Evolutionary conservation across 257 asterid species (phyloP).

Genomic region (Verbascum thapsus): DNA sequence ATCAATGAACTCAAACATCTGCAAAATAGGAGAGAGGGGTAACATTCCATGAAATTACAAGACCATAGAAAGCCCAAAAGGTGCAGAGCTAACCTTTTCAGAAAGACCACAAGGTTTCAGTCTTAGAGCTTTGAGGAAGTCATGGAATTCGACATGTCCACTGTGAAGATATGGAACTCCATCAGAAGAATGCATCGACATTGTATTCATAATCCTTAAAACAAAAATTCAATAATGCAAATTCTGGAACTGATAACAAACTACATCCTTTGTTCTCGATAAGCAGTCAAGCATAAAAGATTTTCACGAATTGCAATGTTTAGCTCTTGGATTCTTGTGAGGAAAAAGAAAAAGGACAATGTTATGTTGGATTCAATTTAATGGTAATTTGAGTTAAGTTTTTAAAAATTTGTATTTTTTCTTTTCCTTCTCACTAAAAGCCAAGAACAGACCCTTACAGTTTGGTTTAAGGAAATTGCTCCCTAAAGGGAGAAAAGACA

Average conservation of each 20-base stretch:
- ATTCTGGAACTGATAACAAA: conserved; percentile 5
- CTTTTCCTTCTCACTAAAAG: too few species aligned
- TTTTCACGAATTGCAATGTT: conserved; percentile 17
- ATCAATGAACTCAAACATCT: conserved; percentile 84
- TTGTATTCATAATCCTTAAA: conserved; percentile 9
- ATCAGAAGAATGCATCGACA: conserved; percentile 34
- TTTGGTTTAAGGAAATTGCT: too few species aligned
- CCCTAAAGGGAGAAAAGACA: too few species aligned
- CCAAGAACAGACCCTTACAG: too few species aligned
- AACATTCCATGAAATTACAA: conserved; percentile 10
- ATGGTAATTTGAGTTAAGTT: too few species aligned
- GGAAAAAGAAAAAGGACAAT: too few species aligned
- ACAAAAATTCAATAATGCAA: conserved; percentile 1
- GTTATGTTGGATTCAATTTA: too few species aligned
- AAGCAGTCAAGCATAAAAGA: conserved; percentile 10
- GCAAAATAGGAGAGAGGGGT: conserved; percentile 25
- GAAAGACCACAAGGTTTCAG: conserved; percentile 74
- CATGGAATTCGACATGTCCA: conserved; percentile 70
- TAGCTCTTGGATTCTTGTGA: too few species aligned
- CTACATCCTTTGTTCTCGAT: neutral
- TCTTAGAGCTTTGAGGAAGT: conserved; percentile 67
- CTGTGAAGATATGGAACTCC: conserved; percentile 44
- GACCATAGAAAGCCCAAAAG: conserved; percentile 1
- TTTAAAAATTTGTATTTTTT: too few species aligned
- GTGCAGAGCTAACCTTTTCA: conserved; percentile 55